Conservation (phyloP, 164 flowering plant genomes). For the Piper betle region DNA sequence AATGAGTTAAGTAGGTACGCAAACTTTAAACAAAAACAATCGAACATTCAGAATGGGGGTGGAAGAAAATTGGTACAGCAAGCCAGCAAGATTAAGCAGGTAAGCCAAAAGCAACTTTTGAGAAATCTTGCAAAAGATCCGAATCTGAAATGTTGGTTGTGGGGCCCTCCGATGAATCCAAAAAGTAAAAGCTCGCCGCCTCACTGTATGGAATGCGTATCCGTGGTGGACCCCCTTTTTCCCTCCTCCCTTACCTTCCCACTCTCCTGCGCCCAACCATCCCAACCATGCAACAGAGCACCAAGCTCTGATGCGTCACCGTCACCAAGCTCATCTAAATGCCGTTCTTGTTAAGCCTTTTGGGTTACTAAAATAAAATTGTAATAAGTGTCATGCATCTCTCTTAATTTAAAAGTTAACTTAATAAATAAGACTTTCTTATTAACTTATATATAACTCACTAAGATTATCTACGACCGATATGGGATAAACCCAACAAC, state of each 20-base stretch:
- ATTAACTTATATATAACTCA: too few relatives aligned
- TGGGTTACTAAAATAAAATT: too few relatives aligned
- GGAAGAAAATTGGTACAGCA: background rate
- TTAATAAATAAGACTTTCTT: too few relatives aligned
- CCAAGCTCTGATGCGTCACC: background rate
- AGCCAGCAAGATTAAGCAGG: background rate
- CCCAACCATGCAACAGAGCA: conserved; percentile 5
- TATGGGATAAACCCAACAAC: too few relatives aligned
- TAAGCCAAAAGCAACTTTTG: background rate
- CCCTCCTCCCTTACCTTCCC: background rate
- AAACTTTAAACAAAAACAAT: too few relatives aligned
- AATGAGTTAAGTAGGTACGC: too few relatives aligned
- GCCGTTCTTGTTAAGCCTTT: too few relatives aligned
- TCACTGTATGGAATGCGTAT: background rate
- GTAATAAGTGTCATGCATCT: too few relatives aligned
- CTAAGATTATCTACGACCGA: too few relatives aligned
- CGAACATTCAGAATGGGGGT: too few relatives aligned
- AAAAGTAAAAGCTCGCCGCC: background rate
- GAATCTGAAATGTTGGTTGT: background rate
- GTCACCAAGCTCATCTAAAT: background rate
- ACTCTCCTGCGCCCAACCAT: conserved; percentile 1
- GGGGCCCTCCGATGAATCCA: background rate
- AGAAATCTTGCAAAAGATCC: background rate
- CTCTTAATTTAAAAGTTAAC: too few relatives aligned
- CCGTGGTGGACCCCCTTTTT: background rate